Conservation (phyloP, 1,284 basidiomycete genomes). For the Naganishia liquefaciens region DNA sequence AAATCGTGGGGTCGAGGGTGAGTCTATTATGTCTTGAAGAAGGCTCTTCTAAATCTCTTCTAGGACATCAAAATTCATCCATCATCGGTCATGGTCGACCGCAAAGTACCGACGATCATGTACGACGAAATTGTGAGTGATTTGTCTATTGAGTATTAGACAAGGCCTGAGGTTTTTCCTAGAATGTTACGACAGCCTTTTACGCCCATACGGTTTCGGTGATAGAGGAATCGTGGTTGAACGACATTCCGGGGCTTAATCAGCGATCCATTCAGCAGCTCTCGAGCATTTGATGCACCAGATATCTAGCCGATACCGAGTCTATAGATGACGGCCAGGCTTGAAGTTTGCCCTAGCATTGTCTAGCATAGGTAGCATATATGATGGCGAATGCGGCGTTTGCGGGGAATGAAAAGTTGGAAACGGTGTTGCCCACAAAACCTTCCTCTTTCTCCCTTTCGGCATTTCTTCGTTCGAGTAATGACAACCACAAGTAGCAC, state of each 20-base stretch:
- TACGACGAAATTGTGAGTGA: slow-evolving; percentile 82
- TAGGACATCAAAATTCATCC: slow-evolving; percentile 77
- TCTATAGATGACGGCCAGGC: too few relatives aligned
- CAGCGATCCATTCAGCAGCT: slow-evolving; percentile 26
- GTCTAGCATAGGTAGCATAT: background rate
- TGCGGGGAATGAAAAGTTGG: too few relatives aligned
- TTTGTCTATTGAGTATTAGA: background rate
- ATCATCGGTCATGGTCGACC: slow-evolving; percentile 72
- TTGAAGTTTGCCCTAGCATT: background rate
- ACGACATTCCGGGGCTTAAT: slow-evolving; percentile 41
- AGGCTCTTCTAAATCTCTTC: slow-evolving; percentile 5
- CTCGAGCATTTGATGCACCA: slow-evolving; percentile 1
- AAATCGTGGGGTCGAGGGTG: slow-evolving; percentile 74
- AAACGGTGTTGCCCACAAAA: too few relatives aligned
- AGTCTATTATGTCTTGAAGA: slow-evolving; percentile 43
- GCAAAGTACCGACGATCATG: slow-evolving; percentile 78
- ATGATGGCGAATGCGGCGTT: background rate
- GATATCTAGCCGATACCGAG: background rate
- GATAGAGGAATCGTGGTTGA: slow-evolving; percentile 65
- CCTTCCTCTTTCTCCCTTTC: too few relatives aligned
- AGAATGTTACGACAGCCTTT: slow-evolving; percentile 80
- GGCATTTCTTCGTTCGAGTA: background rate
- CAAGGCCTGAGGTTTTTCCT: slow-evolving; percentile 16
- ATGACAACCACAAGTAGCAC: background rate
- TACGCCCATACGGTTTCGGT: slow-evolving; percentile 84